Evolutionary conservation across 768 basidiomycete species (phyloP), one percentile per base, ranked within the genome.

Genomic region (Suillus decipiens): DNA sequence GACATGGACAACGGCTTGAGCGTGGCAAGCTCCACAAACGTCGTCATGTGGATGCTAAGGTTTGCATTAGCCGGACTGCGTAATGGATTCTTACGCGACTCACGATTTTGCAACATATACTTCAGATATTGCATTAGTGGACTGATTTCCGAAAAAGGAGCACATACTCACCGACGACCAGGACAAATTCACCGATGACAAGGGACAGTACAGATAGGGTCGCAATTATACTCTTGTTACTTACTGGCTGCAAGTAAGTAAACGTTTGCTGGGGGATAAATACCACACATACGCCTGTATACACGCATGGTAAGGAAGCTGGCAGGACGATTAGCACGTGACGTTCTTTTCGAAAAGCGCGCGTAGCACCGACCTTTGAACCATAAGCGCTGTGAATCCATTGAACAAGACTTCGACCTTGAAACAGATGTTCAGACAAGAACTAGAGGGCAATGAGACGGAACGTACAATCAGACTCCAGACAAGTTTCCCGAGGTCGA

Each of bases 1-100:
- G 83, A 73, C 53, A 81, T 81, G 0, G 84, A 81, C 43, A 86
- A 70, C 5, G 76, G 84, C 77, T 85, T 86, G 28, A 88, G 71
- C 59, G 71, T 62, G 22, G 64, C 63, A 42, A 88, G 74, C 22
- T 85, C 73, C 11, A 17, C 64, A 77, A 82, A 85, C 1, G 82
- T 84, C 8, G 71, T 2, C 10, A 68, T 28, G 19, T 19, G 67
- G 66, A 84, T 48, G 22, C 85, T 87, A 62, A 19, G 11, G 17
- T 22, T 11, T 6, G 33, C 28, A 31, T 73, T 39, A 68, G 67
- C 24, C 10, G 31, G 24, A 31, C 19, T 53, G 5, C 17, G 1
- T 7, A 59, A 41, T 5, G n/a, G 43, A 10, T 45, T 33, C 34
- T 37, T 41, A 41, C 10, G 4, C 31, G 45, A 71, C 78, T 60